Conservation (phyloP, 2,329 filamentous ascomycete species). For the Beauveria varroae region DNA sequence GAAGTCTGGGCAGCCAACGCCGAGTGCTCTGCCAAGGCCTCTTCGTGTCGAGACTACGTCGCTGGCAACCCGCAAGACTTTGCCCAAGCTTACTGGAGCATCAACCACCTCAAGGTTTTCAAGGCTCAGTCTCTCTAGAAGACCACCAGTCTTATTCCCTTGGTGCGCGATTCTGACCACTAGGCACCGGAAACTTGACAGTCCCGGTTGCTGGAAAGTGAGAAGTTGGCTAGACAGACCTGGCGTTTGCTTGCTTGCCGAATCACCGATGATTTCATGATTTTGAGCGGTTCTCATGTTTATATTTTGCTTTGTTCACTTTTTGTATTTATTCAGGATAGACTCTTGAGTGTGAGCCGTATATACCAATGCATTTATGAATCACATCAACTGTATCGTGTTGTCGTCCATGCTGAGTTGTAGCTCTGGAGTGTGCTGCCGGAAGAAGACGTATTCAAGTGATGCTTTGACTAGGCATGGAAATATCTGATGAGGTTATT, state of each 20-base stretch:
- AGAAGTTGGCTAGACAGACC: not conserved
- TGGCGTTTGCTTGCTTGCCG: not conserved
- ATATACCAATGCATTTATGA: conserved; percentile 5
- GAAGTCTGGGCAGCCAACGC: conserved; percentile 51
- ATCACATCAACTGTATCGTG: not conserved
- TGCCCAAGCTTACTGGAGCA: conserved; percentile 65
- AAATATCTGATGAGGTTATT: too few species aligned
- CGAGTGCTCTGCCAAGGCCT: conserved; percentile 52
- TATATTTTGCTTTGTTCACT: conserved; percentile 2
- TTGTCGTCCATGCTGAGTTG: not conserved
- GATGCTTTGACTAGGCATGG: too few species aligned
- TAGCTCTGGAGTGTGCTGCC: not conserved
- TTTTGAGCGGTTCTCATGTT: not conserved
- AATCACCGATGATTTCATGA: not conserved
- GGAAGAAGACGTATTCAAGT: not conserved
- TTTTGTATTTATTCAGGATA: conserved; percentile 4
- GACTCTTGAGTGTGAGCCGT: not conserved
- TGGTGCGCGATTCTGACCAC: not conserved
- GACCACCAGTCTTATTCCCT: not conserved
- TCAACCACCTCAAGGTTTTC: conserved; percentile 65
- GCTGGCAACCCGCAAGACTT: conserved; percentile 63
- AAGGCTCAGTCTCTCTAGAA: conserved; percentile 7
- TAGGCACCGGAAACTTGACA: not conserved
- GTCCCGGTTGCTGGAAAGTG: not conserved
- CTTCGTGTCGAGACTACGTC: conserved; percentile 67